Evolutionary conservation across 768 basidiomycete genomes (phyloP).

Genomic region (Mycena albidolilacea): DNA sequence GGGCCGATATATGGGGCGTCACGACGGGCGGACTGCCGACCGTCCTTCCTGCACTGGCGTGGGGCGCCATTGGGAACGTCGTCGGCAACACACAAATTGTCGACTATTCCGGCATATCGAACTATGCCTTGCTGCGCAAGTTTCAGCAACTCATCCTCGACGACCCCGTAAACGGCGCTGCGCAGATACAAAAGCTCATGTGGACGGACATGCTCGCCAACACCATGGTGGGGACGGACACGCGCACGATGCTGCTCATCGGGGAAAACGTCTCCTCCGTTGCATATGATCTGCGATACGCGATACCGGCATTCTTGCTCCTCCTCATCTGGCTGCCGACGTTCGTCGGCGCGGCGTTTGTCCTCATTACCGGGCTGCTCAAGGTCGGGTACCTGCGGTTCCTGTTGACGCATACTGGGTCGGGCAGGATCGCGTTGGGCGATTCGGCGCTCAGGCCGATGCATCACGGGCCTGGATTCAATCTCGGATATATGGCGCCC

Average conservation of each 20-base stretch:
- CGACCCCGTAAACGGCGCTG: conserved; percentile 34
- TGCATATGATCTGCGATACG: conserved; percentile 35
- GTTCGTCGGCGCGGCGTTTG: conserved; percentile 21
- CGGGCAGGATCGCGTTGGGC: conserved; percentile 35
- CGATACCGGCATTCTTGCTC: conserved; percentile 36
- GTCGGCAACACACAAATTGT: neutral
- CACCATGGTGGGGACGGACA: conserved; percentile 34
- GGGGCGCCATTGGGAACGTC: conserved; percentile 14
- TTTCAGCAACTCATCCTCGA: conserved; percentile 34
- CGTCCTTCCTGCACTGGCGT: conserved; percentile 27
- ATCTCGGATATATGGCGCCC: neutral
- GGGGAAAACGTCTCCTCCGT: conserved; percentile 23
- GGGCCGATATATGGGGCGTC: conserved; percentile 28
- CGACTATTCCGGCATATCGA: conserved; percentile 31
- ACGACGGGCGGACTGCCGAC: conserved; percentile 13
- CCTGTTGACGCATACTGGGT: conserved; percentile 41
- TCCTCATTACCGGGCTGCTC: conserved; percentile 31
- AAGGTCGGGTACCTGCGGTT: conserved; percentile 29
- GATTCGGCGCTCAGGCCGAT: conserved; percentile 33
- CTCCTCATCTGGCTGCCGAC: conserved; percentile 34
- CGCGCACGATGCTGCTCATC: conserved; percentile 22
- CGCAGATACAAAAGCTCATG: conserved; percentile 37
- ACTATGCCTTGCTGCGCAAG: conserved; percentile 34
- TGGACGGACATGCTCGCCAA: conserved; percentile 43
- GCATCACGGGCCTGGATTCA: conserved; percentile 2